These are phyloP conservation scores for Ceratocystis alfenasii DNA, from an alignment of 2,329 filamentous ascomycete species.

Conservation along the genomic window DNA sequence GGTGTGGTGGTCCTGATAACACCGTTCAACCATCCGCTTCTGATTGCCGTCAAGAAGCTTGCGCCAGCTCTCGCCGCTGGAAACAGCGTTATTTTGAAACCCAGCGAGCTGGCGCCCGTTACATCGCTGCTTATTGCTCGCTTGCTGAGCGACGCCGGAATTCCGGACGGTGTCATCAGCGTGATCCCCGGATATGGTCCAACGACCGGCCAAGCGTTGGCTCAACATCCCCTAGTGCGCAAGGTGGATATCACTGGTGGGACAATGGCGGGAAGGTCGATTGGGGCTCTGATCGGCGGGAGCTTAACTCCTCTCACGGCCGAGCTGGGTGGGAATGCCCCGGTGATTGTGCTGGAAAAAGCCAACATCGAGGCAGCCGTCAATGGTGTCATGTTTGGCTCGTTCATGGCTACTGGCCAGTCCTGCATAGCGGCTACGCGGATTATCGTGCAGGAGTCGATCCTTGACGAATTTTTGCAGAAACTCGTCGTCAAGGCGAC, in stretches of 20 bases:
- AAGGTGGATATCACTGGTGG: slow-evolving; percentile 69
- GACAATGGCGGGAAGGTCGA: slow-evolving; percentile 55
- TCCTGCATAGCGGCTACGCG: slow-evolving; percentile 48
- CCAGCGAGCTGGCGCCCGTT: slow-evolving; percentile 42
- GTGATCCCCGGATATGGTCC: slow-evolving; percentile 58
- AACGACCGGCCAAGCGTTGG: slow-evolving; percentile 55
- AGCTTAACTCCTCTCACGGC: slow-evolving; percentile 53
- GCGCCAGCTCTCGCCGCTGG: slow-evolving; percentile 39
- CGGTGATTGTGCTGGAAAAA: slow-evolving; percentile 54
- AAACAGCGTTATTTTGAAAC: slow-evolving; percentile 44
- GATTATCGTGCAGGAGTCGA: slow-evolving; percentile 43
- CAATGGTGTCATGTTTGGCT: slow-evolving; percentile 36
- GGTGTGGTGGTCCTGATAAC: slow-evolving; percentile 44
- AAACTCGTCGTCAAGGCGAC: slow-evolving; percentile 42
- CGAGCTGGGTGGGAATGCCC: slow-evolving; percentile 56
- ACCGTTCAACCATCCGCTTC: slow-evolving; percentile 43
- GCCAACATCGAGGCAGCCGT: slow-evolving; percentile 52
- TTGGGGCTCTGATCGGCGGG: slow-evolving; percentile 55
- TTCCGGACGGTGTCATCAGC: slow-evolving; percentile 64
- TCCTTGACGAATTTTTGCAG: slow-evolving; percentile 44
- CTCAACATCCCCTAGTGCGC: slow-evolving; percentile 54
- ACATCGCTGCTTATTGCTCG: slow-evolving; percentile 32
- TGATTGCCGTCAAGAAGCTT: slow-evolving; percentile 37
- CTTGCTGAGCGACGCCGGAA: slow-evolving; percentile 57
- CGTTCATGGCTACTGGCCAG: slow-evolving; percentile 45